These are phyloP conservation scores for Albifimbria verrucaria DNA, from an alignment of 2,329 filamentous ascomycete species.

Conservation along the genomic window DNA sequence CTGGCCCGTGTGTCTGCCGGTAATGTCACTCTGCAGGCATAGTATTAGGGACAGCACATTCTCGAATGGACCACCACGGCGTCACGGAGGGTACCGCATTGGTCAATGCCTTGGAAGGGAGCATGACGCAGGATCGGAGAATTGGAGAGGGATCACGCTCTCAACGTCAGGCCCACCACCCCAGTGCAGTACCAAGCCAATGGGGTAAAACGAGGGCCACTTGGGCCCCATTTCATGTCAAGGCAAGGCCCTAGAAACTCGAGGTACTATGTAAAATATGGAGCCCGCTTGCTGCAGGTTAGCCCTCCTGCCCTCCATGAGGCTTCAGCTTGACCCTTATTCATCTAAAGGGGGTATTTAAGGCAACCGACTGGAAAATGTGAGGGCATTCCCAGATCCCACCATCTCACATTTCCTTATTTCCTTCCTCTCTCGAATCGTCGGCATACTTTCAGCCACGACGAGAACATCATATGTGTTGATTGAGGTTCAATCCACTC, in stretches of 20 bases:
- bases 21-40: neutral
- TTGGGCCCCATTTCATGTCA: neutral
- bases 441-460: too few species aligned
- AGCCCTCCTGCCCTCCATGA: neutral
- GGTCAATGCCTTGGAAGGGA: neutral
- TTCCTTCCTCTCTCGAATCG: neutral
- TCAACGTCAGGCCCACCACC: neutral
- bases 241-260: neutral
- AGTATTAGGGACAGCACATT: neutral
- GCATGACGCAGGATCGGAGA: neutral
- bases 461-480: too few species aligned
- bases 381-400: too few species aligned
- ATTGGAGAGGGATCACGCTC: neutral
- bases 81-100: neutral
- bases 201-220: neutral
- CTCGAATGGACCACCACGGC: neutral
- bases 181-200: neutral
- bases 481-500: constrained; percentile 8
- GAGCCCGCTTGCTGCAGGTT: neutral
- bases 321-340: neutral
- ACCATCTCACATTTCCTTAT: neutral
- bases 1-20: neutral
- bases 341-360: neutral
- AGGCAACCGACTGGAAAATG: too few species aligned
- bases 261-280: too few species aligned